phyloP scores from a whole-genome alignment of 768 basidiomycete genomes.

The Boletus pseudo-olivaceus region DNA sequence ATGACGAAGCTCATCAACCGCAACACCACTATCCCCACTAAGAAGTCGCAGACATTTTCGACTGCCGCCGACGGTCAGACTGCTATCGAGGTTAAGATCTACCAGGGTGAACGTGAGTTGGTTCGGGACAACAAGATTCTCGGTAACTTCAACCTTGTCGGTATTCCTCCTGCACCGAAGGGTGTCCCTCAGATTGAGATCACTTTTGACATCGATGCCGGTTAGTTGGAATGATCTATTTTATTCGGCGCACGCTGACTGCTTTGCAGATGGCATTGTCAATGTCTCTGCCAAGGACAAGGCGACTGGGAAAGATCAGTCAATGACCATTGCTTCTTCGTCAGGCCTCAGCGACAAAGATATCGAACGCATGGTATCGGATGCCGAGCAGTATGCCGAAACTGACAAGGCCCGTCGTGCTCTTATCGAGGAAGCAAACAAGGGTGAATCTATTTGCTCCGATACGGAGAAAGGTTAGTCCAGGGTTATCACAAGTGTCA shows the following conservation, averaged over 20 bases:
- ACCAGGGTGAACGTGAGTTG: constrained; percentile 98
- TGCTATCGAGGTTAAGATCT: constrained; percentile 99
- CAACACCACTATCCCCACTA: constrained; percentile 99
- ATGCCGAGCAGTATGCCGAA: constrained; percentile 93
- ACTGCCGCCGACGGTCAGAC: constrained; percentile 99
- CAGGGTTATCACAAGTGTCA: neutral
- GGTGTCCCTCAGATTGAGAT: constrained; percentile 78
- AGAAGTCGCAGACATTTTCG: constrained; percentile 99
- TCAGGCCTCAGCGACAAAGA: constrained; percentile 96
- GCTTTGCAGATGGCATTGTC: constrained; percentile 78
- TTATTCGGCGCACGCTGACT: neutral
- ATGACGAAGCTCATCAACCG: constrained; percentile 99
- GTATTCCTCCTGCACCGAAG: constrained; percentile 83
- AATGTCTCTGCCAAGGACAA: constrained; percentile 96
- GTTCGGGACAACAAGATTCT: constrained; percentile 98
- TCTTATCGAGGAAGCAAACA: constrained; percentile 95
- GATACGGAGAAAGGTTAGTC: constrained; percentile 91
- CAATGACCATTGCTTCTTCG: constrained; percentile 96
- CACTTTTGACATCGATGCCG: constrained; percentile 97
- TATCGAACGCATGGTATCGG: constrained; percentile 94
- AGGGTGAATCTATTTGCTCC: constrained; percentile 88
- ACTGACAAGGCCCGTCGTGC: constrained; percentile 82
- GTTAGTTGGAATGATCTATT: constrained; percentile 34
- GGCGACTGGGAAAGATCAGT: constrained; percentile 86
- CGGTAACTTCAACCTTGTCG: constrained; percentile 99